Percentiles rank a stretch among this genome's conserved stretches.
phyloP scores from a whole-genome alignment of 805 yeast genomes.

The Ogataea glucozyma region DNA sequence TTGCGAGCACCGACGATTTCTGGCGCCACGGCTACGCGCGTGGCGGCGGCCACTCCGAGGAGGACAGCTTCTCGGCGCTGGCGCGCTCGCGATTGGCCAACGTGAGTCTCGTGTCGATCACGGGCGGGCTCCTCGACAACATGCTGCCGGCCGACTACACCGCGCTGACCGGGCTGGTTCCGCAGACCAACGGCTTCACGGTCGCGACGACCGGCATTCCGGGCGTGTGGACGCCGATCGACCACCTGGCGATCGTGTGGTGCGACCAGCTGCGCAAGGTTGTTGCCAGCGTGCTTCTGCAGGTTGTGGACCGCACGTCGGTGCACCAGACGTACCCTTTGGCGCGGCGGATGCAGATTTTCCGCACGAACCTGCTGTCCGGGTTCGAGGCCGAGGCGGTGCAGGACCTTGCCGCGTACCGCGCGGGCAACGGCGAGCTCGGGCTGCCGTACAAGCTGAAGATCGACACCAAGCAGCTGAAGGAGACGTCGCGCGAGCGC shows the following conservation, averaged over 20 bases:
- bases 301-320: slow-evolving; percentile 51
- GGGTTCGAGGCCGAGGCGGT: slow-evolving; percentile 54
- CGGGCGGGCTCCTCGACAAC: slow-evolving; percentile 82
- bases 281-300: slow-evolving; percentile 59
- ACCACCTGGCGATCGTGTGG: slow-evolving; percentile 96
- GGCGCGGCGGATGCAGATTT: slow-evolving; percentile 55
- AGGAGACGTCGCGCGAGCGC: slow-evolving; percentile 33
- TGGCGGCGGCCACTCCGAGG: slow-evolving; percentile 6
- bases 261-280: slow-evolving; percentile 80
- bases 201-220: slow-evolving; percentile 86
- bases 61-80: slow-evolving; percentile 24
- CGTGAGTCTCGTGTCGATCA: slow-evolving; percentile 76
- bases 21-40: slow-evolving; percentile 68
- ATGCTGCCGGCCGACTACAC: slow-evolving; percentile 91
- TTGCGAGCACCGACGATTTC: slow-evolving; percentile 70
- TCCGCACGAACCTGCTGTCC: slow-evolving; percentile 47
- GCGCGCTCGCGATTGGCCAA: slow-evolving; percentile 52
- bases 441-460: slow-evolving; percentile 28
- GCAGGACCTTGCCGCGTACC: slow-evolving; percentile 30
- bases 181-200: slow-evolving; percentile 75
- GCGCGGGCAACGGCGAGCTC: slow-evolving; percentile 20
- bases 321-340: slow-evolving; percentile 54
- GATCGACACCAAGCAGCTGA: slow-evolving; percentile 36
- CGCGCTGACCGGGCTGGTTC: slow-evolving; percentile 67
- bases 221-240: slow-evolving; percentile 89